Percentiles rank a stretch among this genome's conserved stretches.
Conservation (phyloP, 2,329 filamentous ascomycete species). For the Aspergillus fumigatus region DNA sequence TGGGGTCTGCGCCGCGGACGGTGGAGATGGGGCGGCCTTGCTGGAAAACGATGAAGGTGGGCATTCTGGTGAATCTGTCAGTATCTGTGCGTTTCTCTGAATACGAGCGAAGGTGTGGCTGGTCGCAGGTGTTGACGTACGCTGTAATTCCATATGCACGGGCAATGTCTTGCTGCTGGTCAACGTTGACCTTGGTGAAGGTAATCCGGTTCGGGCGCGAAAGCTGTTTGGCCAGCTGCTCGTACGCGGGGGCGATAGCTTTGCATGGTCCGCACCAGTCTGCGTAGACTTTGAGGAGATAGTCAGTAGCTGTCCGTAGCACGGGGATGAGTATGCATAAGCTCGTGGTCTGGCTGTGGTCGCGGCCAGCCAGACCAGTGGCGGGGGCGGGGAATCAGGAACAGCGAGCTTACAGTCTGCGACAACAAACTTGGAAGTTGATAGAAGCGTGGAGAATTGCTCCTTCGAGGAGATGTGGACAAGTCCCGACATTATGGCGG, state of each 20-base stretch:
- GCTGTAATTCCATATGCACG: slow-evolving; percentile 67
- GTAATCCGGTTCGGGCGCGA: slow-evolving; percentile 68
- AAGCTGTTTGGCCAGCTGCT: slow-evolving; percentile 66
- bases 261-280: slow-evolving; percentile 84
- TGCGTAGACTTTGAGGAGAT: slow-evolving; percentile 64
- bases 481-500: slow-evolving; percentile 38
- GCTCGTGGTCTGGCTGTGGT: too few relatives aligned
- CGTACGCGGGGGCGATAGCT: slow-evolving; percentile 76
- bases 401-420: slow-evolving; percentile 69
- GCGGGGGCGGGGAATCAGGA: slow-evolving; percentile 1
- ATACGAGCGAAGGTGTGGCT: background rate
- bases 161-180: slow-evolving; percentile 69
- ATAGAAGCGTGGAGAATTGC: slow-evolving; percentile 66
- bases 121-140: slow-evolving; percentile 36
- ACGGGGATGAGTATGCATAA: background rate
- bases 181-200: slow-evolving; percentile 84
- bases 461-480: slow-evolving; percentile 57
- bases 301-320: background rate
- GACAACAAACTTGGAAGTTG: slow-evolving; percentile 72
- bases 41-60: slow-evolving; percentile 88
- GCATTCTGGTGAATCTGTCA: slow-evolving; percentile 52
- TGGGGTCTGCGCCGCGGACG: slow-evolving; percentile 68
- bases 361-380: slow-evolving; percentile 10
- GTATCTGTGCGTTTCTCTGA: background rate
- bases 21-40: slow-evolving; percentile 63